Percentiles rank a stretch among this genome's conserved stretches.
Evolutionary conservation across 2,329 filamentous ascomycete species (phyloP).

Genomic region (Alternaria angustiovoidea): DNA sequence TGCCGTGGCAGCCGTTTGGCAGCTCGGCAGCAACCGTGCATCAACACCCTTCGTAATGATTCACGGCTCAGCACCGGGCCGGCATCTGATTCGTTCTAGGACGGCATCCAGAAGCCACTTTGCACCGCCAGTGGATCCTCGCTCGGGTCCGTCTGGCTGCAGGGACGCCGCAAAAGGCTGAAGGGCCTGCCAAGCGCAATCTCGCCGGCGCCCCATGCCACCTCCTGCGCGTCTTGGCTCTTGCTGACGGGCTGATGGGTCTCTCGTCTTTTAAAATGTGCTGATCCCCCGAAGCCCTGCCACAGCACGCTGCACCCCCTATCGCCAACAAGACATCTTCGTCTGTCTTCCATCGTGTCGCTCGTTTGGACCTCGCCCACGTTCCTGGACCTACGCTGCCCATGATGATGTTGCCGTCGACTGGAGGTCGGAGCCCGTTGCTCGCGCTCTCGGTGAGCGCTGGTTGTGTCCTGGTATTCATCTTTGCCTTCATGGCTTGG

Average conservation of each 20-base stretch:
- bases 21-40: conserved; percentile 5
- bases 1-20: conserved; percentile 12
- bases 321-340: conserved; percentile 22
- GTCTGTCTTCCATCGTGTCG: conserved; percentile 11
- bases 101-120: conserved; percentile 16
- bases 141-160: conserved; percentile 19
- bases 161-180: conserved; percentile 24
- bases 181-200: conserved; percentile 36
- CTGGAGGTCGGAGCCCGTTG: conserved; percentile 43
- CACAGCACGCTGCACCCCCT: conserved; percentile 20
- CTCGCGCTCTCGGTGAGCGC: conserved; percentile 42
- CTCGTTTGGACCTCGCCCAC: conserved; percentile 15
- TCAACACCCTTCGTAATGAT: conserved; percentile 1
- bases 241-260: conserved; percentile 28
- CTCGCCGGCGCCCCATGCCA: conserved; percentile 25
- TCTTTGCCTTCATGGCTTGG: conserved; percentile 48
- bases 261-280: conserved; percentile 33
- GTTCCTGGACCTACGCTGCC: conserved; percentile 11
- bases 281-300: conserved; percentile 26
- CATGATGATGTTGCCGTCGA: conserved; percentile 43
- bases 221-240: conserved; percentile 31
- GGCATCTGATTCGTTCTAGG: conserved; percentile 11
- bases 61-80: conserved; percentile 2
- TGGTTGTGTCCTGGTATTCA: conserved; percentile 42
- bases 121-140: conserved; percentile 21